Percentiles rank a stretch among this genome's conserved stretches.
These are phyloP conservation scores for Ganoderma meredithae DNA, from an alignment of 1,284 basidiomycete species.

Conservation along the genomic window DNA sequence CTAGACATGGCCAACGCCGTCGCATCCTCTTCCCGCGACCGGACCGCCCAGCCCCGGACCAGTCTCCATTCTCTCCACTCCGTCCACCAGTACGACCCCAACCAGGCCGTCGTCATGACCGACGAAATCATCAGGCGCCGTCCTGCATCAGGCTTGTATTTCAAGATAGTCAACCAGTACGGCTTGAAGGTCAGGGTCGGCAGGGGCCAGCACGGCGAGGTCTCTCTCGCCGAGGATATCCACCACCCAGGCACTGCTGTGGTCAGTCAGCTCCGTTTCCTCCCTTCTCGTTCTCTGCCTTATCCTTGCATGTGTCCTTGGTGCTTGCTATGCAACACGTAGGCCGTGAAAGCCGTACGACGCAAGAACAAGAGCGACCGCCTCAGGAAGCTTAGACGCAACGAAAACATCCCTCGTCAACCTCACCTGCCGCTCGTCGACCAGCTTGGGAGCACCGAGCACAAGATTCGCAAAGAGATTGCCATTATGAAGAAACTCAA, in stretches of 20 bases:
- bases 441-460: constrained; percentile 74
- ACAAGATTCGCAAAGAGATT: constrained; percentile 89
- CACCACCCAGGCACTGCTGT: constrained; percentile 46
- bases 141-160: not conserved
- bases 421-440: constrained; percentile 63
- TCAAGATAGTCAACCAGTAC: constrained; percentile 82
- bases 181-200: constrained; percentile 75
- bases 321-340: constrained; percentile 11
- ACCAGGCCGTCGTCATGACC: constrained; percentile 66
- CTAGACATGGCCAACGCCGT: constrained; percentile 34
- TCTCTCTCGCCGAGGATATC: constrained; percentile 75
- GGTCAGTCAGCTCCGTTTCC: constrained; percentile 42
- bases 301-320: not conserved
- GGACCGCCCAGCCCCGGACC: constrained; percentile 25
- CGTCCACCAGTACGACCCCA: constrained; percentile 24
- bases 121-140: constrained; percentile 45
- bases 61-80: constrained; percentile 33
- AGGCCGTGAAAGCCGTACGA: constrained; percentile 89
- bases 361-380: constrained; percentile 64
- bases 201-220: constrained; percentile 84
- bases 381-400: constrained; percentile 64
- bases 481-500: constrained; percentile 98
- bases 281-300: constrained; percentile 1
- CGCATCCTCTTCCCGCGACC: constrained; percentile 31
- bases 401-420: constrained; percentile 58